phyloP scores from a whole-genome alignment of 306 rosid genomes.

The Dryas alaskensis region DNA sequence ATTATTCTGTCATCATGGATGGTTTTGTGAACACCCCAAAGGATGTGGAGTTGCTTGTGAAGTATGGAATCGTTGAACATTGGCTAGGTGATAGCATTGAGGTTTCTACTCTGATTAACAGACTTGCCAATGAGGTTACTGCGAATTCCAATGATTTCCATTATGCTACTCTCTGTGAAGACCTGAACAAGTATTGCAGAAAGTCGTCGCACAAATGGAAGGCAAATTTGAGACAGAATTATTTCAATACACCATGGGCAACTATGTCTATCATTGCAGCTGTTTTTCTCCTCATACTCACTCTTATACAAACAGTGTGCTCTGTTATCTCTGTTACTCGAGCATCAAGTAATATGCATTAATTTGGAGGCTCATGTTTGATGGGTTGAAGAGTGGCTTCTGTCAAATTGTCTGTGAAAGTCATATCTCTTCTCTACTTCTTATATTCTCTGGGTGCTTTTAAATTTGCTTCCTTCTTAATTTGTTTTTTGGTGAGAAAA shows the following conservation, averaged over 20 bases:
- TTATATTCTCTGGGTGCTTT: no score
- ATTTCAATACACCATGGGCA: slow-evolving; percentile 21
- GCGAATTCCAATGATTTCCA: not conserved
- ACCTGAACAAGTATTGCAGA: slow-evolving; percentile 1
- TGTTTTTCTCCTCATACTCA: slow-evolving; percentile 11
- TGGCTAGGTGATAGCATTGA: not conserved
- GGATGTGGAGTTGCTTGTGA: slow-evolving; percentile 20
- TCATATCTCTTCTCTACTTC: no score
- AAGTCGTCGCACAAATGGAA: slow-evolving; percentile 8
- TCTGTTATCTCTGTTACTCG: not conserved
- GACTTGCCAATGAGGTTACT: not conserved
- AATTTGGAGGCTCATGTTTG: no score
- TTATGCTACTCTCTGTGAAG: slow-evolving; percentile 5
- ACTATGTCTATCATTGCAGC: no score
- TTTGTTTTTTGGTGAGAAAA: no score
- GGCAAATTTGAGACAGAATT: slow-evolving; percentile 20
- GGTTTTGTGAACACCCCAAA: not conserved
- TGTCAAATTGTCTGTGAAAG: no score
- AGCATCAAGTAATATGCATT: no score
- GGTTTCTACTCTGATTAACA: slow-evolving; percentile 16
- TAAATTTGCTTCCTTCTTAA: no score
- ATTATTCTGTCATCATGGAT: slow-evolving; percentile 9
- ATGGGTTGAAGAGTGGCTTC: no score
- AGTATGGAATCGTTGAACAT: slow-evolving; percentile 25
- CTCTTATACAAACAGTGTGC: slow-evolving; percentile 12